These are phyloP conservation scores for Kockovaella imperatae DNA, from an alignment of 768 basidiomycete species.

Conservation along the genomic window DNA sequence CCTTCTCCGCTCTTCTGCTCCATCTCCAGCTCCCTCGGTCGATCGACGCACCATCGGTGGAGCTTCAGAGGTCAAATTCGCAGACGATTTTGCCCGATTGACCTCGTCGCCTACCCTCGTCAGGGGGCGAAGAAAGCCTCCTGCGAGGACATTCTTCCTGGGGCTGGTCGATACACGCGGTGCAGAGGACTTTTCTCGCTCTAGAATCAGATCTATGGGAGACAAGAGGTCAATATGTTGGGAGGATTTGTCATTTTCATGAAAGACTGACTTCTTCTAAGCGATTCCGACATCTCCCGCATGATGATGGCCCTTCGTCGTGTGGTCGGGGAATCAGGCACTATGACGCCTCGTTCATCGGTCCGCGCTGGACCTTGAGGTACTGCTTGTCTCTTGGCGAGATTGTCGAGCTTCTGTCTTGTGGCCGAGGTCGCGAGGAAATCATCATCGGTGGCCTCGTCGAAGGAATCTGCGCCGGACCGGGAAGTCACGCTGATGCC, in stretches of 20 bases:
- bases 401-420: conserved; percentile 22
- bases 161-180: conserved; percentile 6
- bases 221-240: no score
- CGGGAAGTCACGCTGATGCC: conserved; percentile 38
- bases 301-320: conserved; percentile 32
- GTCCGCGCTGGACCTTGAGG: not conserved
- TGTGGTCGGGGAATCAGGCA: conserved; percentile 33
- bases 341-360: conserved; percentile 14
- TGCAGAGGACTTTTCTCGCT: conserved; percentile 32
- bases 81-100: conserved; percentile 15
- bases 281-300: conserved; percentile 36
- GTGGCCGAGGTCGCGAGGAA: conserved; percentile 31
- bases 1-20: conserved; percentile 14
- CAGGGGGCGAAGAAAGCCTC: conserved; percentile 30
- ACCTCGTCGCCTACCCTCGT: conserved; percentile 20
- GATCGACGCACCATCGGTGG: conserved; percentile 27
- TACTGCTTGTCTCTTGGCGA: conserved; percentile 27
- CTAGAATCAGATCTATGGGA: conserved; percentile 35
- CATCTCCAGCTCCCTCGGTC: conserved; percentile 25
- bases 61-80: conserved; percentile 17
- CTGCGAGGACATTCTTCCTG: conserved; percentile 23
- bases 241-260: not conserved
- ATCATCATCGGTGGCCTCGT: conserved; percentile 21
- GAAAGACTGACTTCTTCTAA: conserved; percentile 27
- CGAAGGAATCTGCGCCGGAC: conserved; percentile 21